Conservation (phyloP, 768 basidiomycete genomes). For the Leucocoprinus leucothites region DNA sequence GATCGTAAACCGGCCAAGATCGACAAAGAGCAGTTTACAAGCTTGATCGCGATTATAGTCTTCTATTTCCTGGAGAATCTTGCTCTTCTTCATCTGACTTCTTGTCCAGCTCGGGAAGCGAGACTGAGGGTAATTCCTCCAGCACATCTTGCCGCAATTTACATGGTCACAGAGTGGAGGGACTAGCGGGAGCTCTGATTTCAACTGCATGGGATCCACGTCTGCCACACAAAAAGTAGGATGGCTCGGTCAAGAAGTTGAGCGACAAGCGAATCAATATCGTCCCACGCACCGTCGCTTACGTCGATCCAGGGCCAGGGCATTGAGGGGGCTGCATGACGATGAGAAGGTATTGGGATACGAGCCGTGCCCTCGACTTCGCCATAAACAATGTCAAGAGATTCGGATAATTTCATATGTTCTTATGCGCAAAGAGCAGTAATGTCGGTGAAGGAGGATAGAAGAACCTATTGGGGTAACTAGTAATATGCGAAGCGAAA, state of each 20-base stretch:
- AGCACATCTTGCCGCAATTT: constrained; percentile 32
- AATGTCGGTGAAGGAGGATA: too few relatives aligned
- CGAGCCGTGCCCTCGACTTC: constrained; percentile 11
- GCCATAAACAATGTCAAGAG: too few relatives aligned
- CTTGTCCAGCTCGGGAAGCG: constrained; percentile 57
- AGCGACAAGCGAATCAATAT: constrained; percentile 5
- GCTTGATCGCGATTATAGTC: constrained; percentile 24
- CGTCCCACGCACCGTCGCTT: constrained; percentile 29
- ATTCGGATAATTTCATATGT: too few relatives aligned
- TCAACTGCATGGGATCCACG: too few relatives aligned
- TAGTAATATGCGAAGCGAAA: too few relatives aligned
- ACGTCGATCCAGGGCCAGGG: constrained; percentile 48
- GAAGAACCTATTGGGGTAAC: too few relatives aligned
- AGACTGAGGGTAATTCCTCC: constrained; percentile 41
- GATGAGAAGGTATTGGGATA: constrained; percentile 35
- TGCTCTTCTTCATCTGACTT: constrained; percentile 38
- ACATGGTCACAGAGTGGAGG: constrained; percentile 32
- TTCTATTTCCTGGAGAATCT: constrained; percentile 33
- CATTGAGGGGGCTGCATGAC: constrained; percentile 44
- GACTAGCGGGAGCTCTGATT: too few relatives aligned
- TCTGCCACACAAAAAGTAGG: background rate
- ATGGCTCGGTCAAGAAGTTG: too few relatives aligned
- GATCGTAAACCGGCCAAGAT: constrained; percentile 38
- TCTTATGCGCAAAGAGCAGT: too few relatives aligned
- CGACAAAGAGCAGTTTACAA: constrained; percentile 38